phyloP scores from a whole-genome alignment of 31 red algal genomes.

The Asparagopsis taxiformis region DNA sequence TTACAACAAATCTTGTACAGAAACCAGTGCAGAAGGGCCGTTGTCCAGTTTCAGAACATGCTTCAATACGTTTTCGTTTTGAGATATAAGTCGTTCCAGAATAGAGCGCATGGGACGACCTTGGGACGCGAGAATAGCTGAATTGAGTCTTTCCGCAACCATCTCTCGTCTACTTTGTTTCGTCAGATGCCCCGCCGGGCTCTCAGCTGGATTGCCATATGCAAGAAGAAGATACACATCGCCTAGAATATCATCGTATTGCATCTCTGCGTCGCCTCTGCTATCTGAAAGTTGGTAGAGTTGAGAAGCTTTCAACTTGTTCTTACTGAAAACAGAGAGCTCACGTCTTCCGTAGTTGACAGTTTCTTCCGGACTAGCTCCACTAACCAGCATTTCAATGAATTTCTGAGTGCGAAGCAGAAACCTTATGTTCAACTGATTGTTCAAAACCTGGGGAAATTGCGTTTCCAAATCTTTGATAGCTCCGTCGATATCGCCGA shows the following conservation, averaged over 20 bases:
- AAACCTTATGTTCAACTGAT: conserved; percentile 45
- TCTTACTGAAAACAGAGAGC: conserved; percentile 37
- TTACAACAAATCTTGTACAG: conserved; percentile 45
- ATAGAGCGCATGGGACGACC: conserved; percentile 30
- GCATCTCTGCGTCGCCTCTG: conserved; percentile 13
- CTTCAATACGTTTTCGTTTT: conserved; percentile 44
- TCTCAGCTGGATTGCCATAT: conserved; percentile 59
- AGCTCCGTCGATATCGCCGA: conserved; percentile 66
- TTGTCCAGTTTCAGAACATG: conserved; percentile 49
- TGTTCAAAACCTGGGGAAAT: conserved; percentile 60
- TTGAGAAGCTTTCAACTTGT: conserved; percentile 29
- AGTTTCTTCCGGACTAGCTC: conserved; percentile 44
- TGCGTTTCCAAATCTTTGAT: conserved; percentile 49
- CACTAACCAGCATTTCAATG: conserved; percentile 76
- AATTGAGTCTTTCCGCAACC: conserved; percentile 63
- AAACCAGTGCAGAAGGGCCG: conserved; percentile 51
- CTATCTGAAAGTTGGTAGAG: neutral
- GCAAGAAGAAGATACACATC: conserved; percentile 66
- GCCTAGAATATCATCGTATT: conserved; percentile 42
- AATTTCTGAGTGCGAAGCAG: conserved; percentile 78
- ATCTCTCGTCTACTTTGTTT: conserved; percentile 47
- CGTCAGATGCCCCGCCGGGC: conserved; percentile 56
- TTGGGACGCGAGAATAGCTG: conserved; percentile 64
- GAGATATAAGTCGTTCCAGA: conserved; percentile 54
- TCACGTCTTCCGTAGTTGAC: conserved; percentile 35